Conservation (phyloP, 1,284 basidiomycete species). For the Trichosporon coremiiforme region DNA sequence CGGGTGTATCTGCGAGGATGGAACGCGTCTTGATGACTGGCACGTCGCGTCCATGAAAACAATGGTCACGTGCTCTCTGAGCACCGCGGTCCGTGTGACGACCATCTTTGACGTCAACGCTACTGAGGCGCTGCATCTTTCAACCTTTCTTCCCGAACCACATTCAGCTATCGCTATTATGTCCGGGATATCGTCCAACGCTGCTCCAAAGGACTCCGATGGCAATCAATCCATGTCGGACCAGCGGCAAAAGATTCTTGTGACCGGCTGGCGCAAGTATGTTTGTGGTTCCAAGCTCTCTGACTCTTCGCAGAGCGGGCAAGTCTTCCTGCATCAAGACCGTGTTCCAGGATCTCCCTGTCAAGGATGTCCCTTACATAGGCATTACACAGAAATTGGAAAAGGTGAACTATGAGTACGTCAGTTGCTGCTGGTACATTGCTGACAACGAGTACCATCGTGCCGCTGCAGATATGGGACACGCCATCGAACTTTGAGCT, state of each 20-base stretch:
- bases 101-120: background rate
- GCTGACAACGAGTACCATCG: constrained; percentile 68
- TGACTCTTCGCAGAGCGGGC: constrained; percentile 67
- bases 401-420: constrained; percentile 79
- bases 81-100: background rate
- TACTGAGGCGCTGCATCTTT: too few relatives aligned
- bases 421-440: background rate
- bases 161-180: background rate
- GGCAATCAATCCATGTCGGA: background rate
- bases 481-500: constrained; percentile 82
- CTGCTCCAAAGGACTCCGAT: background rate
- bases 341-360: constrained; percentile 78
- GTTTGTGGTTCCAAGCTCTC: background rate
- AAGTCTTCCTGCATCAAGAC: constrained; percentile 92
- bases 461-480: constrained; percentile 94
- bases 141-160: background rate
- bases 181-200: background rate
- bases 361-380: constrained; percentile 88
- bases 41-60: constrained; percentile 17
- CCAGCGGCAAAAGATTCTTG: constrained; percentile 64
- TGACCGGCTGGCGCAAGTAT: constrained; percentile 77
- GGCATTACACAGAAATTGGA: constrained; percentile 79
- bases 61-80: background rate
- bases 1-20: background rate
- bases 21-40: background rate